Conservation (phyloP, 208 protist species). For the Wallacemonas sp. region DNA sequence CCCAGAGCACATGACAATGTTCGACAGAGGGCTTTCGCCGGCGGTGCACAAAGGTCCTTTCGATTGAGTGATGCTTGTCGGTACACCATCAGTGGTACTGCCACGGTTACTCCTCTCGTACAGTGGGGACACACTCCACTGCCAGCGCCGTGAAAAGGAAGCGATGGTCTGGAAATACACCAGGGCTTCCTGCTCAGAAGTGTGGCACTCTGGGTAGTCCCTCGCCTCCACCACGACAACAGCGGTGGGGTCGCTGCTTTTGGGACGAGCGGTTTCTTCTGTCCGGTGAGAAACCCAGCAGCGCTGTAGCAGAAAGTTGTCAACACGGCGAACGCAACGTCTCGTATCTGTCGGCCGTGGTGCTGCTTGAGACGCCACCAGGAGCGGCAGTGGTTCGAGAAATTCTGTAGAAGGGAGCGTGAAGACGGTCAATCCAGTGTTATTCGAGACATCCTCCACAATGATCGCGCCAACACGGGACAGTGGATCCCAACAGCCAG, state of each 20-base stretch:
- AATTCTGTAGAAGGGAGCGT: not conserved
- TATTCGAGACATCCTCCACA: not conserved
- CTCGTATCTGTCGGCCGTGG: not conserved
- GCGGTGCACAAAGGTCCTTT: not conserved
- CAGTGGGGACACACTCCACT: conserved; percentile 6
- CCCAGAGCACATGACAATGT: not conserved
- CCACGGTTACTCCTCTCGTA: not conserved
- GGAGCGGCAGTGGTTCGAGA: not conserved
- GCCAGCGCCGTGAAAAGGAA: not conserved
- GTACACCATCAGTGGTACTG: not conserved
- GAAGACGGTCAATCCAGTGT: not conserved
- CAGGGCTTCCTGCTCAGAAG: not conserved
- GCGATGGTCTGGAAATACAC: not conserved
- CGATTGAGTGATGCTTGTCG: not conserved
- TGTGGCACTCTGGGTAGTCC: not conserved
- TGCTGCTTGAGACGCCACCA: not conserved
- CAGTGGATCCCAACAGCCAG: conserved; percentile 10
- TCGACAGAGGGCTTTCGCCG: not conserved
- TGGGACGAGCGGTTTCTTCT: not conserved
- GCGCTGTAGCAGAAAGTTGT: conserved; percentile 2
- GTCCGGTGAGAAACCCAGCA: not conserved
- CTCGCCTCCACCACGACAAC: conserved; percentile 1
- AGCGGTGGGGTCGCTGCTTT: not conserved
- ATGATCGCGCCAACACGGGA: conserved; percentile 4
- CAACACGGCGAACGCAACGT: not conserved